Conservation (phyloP, 495 filamentous ascomycete genomes). For the Pseudotulostoma volvatum region DNA sequence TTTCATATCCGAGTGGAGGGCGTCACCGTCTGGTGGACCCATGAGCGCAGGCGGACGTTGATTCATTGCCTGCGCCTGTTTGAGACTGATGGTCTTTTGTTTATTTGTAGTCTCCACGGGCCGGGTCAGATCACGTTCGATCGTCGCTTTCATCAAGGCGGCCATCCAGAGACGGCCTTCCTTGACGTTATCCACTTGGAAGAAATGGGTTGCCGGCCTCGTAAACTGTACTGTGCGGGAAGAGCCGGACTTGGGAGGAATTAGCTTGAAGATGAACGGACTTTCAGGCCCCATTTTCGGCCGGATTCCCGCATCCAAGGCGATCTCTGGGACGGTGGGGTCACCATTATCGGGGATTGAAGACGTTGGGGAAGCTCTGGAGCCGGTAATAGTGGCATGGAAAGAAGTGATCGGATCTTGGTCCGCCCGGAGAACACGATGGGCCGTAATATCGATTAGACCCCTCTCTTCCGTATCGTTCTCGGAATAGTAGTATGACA, state of each 20-base stretch:
- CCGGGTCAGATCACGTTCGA: conserved; percentile 74
- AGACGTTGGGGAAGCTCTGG: conserved; percentile 55
- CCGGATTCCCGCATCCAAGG: conserved; percentile 12
- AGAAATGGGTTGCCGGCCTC: conserved; percentile 91
- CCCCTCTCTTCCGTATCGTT: conserved; percentile 83
- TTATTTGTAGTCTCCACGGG: conserved; percentile 80
- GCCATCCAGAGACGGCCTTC: conserved; percentile 96
- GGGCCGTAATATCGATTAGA: conserved; percentile 91
- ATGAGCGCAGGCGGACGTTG: conserved; percentile 79
- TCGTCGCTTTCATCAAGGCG: conserved; percentile 96
- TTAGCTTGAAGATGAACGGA: conserved; percentile 96
- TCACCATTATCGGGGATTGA: conserved; percentile 45
- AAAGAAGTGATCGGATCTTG: conserved; percentile 78
- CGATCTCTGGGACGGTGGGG: conserved; percentile 30
- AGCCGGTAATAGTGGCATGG: conserved; percentile 82
- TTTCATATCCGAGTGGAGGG: background rate
- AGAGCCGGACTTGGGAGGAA: conserved; percentile 76
- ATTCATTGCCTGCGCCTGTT: conserved; percentile 65
- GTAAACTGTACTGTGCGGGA: conserved; percentile 91
- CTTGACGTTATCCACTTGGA: conserved; percentile 79
- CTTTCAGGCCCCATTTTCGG: conserved; percentile 26
- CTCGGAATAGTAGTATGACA: conserved; percentile 94
- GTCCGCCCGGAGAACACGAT: conserved; percentile 89
- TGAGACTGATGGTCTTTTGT: conserved; percentile 79
- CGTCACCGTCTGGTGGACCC: conserved; percentile 20